These are phyloP conservation scores for Endoconidiophora laricicola DNA, from an alignment of 2,329 filamentous ascomycete genomes.

Conservation along the genomic window DNA sequence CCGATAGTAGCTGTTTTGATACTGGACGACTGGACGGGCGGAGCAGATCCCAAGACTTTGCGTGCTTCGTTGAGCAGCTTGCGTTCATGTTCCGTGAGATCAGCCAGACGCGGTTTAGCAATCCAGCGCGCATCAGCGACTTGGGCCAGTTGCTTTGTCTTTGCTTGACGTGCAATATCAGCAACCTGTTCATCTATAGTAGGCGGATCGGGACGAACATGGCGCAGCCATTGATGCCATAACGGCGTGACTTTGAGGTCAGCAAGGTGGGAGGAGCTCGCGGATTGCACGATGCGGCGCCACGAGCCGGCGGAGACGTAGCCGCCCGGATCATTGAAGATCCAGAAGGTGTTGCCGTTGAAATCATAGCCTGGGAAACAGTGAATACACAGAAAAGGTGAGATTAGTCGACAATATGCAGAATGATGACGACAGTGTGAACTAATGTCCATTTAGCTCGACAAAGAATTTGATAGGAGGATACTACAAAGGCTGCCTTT, in stretches of 20 bases:
- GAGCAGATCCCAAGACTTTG: conserved; percentile 8
- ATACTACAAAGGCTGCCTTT: not conserved
- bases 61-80: conserved; percentile 11
- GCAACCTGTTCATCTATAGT: conserved; percentile 37
- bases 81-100: conserved; percentile 20
- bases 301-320: conserved; percentile 26
- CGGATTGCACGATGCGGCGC: conserved; percentile 47
- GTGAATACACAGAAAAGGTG: not conserved
- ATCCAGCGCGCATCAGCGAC: conserved; percentile 48
- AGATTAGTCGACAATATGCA: not conserved
- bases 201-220: conserved; percentile 38
- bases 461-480: not conserved
- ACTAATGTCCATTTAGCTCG: no score
- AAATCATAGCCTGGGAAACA: conserved; percentile 39
- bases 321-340: conserved; percentile 37
- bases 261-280: conserved; percentile 34
- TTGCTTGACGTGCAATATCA: conserved; percentile 35
- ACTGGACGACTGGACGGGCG: not conserved
- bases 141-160: conserved; percentile 39
- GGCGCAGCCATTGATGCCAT: conserved; percentile 55
- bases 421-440: not conserved
- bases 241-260: conserved; percentile 40
- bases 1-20: not conserved
- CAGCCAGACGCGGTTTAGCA: conserved; percentile 36
- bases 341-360: conserved; percentile 52